Evolutionary conservation across 2,329 filamentous ascomycete genomes (phyloP).

Genomic region (Penicillium sp.): DNA sequence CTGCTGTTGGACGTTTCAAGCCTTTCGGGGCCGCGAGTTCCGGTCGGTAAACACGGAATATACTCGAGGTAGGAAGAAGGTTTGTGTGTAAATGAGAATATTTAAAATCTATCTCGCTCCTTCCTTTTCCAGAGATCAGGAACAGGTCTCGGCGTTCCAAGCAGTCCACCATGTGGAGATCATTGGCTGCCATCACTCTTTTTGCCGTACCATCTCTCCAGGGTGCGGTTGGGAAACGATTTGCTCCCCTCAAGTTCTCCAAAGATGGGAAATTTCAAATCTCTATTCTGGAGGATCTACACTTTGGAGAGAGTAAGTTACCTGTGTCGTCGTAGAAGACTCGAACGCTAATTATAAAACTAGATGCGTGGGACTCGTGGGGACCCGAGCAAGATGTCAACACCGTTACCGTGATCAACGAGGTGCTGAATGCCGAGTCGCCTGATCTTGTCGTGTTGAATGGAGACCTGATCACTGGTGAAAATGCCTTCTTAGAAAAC

Average conservation of each 20-base stretch:
- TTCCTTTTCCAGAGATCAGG: background rate
- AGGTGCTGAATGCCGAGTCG: conserved; percentile 60
- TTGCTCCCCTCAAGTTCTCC: conserved; percentile 27
- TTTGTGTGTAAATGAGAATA: background rate
- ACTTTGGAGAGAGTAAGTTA: conserved; percentile 67
- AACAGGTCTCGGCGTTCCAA: background rate
- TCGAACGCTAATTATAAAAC: conserved; percentile 6
- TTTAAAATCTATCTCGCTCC: background rate
- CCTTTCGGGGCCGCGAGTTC: background rate
- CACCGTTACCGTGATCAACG: conserved; percentile 60
- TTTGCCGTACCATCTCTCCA: conserved; percentile 10
- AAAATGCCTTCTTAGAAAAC: conserved; percentile 61
- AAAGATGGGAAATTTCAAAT: conserved; percentile 49
- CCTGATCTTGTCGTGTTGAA: conserved; percentile 69
- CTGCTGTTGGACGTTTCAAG: background rate
- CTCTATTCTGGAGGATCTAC: conserved; percentile 70
- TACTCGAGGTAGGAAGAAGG: background rate
- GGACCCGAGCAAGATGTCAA: conserved; percentile 56
- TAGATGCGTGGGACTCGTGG: conserved; percentile 44
- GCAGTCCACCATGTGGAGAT: conserved; percentile 6
- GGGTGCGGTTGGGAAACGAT: background rate
- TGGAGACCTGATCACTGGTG: conserved; percentile 71
- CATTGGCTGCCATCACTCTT: background rate
- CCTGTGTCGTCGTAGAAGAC: no score
- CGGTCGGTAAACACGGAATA: conserved; percentile 3